Evolutionary conservation across 371 early-diverging fungal genomes (phyloP).

Genomic region (Cokeromyces recurvatus): DNA sequence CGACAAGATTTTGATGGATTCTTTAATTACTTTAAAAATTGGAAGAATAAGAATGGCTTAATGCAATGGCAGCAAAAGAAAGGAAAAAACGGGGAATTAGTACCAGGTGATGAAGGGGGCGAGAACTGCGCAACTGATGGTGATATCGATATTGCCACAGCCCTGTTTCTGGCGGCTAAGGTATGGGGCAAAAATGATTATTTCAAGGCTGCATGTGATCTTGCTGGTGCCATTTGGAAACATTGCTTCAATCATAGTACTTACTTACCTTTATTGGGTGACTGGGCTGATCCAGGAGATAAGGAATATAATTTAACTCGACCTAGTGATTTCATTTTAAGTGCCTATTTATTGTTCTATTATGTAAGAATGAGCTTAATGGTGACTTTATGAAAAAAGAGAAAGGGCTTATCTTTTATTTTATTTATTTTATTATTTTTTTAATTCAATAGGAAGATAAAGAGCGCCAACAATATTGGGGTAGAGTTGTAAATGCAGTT

Average conservation of each 20-base stretch:
- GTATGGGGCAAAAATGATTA: slow-evolving; percentile 59
- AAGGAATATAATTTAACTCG: slow-evolving; percentile 49
- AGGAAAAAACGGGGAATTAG: slow-evolving; percentile 23
- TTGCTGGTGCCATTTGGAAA: slow-evolving; percentile 48
- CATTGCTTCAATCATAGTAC: slow-evolving; percentile 55
- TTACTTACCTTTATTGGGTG: slow-evolving; percentile 54
- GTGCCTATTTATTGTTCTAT: slow-evolving; percentile 53
- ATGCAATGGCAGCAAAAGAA: slow-evolving; percentile 62
- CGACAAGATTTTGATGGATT: slow-evolving; percentile 59
- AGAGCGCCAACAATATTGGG: slow-evolving; percentile 49
- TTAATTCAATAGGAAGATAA: slow-evolving; percentile 38
- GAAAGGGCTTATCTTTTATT: too few relatives aligned
- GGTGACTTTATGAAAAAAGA: too few relatives aligned
- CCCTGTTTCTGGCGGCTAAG: slow-evolving; percentile 50
- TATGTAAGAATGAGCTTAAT: slow-evolving; percentile 19
- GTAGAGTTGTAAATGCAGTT: slow-evolving; percentile 45
- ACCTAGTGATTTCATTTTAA: slow-evolving; percentile 58
- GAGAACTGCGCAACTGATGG: slow-evolving; percentile 59
- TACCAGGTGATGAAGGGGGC: slow-evolving; percentile 50
- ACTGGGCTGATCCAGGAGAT: slow-evolving; percentile 57
- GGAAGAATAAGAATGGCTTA: slow-evolving; percentile 51
- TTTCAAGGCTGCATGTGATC: slow-evolving; percentile 32
- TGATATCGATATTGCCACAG: slow-evolving; percentile 55
- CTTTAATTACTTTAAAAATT: slow-evolving; percentile 49
- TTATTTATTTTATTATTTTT: too few relatives aligned